Conservation (phyloP, 1,284 basidiomycete genomes). For the Fomitopsis schrenkii region DNA sequence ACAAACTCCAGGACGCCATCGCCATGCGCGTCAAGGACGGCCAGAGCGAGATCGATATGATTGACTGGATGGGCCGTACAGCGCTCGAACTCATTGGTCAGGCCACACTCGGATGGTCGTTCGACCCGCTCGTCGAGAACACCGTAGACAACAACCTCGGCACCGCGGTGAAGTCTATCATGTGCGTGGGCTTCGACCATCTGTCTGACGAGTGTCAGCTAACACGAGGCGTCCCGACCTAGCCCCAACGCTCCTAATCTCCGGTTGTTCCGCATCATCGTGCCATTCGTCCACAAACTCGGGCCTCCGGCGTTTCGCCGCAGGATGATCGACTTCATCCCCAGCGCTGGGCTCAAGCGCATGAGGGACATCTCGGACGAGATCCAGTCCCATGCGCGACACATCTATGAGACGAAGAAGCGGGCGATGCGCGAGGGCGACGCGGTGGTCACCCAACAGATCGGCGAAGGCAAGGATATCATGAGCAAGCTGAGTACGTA, state of each 20-base stretch:
- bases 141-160: not conserved
- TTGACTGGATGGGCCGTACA: conserved; percentile 29
- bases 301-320: not conserved
- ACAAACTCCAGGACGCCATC: conserved; percentile 17
- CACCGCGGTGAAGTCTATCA: not conserved
- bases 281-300: not conserved
- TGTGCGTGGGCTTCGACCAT: not conserved
- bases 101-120: conserved; percentile 32
- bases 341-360: conserved; percentile 1
- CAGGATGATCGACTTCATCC: not conserved
- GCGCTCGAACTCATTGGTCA: conserved; percentile 34
- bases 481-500: conserved; percentile 40
- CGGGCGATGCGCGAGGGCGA: conserved; percentile 31
- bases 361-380: conserved; percentile 12
- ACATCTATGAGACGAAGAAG: conserved; percentile 37
- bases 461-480: conserved; percentile 40
- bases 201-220: conserved; percentile 25
- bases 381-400: conserved; percentile 15
- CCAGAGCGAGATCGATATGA: conserved; percentile 25
- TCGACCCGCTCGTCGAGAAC: conserved; percentile 20
- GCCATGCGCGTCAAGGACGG: conserved; percentile 10
- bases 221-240: not conserved
- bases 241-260: conserved; percentile 6
- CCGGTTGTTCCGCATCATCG: not conserved
- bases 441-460: conserved; percentile 27